Percentiles rank a stretch among this genome's conserved stretches.
Evolutionary conservation across 2,329 filamentous ascomycete genomes (phyloP).

Genomic region (Neurospora crassa): DNA sequence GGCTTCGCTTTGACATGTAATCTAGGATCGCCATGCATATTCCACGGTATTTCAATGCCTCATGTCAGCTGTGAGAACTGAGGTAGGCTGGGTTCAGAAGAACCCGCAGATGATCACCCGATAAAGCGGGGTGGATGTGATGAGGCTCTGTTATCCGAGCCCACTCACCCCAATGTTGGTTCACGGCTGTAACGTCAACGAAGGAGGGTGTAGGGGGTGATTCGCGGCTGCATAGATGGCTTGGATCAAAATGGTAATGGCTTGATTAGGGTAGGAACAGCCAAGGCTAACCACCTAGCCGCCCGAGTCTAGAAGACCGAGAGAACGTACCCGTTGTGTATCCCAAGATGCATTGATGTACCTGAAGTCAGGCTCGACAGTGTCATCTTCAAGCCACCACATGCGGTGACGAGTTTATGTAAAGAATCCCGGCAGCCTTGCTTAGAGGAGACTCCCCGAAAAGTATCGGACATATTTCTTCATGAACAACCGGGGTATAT

Average conservation of each 20-base stretch:
- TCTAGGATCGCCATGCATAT: neutral
- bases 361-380: neutral
- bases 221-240: too few relatives aligned
- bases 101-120: neutral
- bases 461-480: neutral
- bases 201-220: neutral
- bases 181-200: too few relatives aligned
- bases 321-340: neutral
- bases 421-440: neutral
- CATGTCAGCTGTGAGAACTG: neutral
- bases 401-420: neutral
- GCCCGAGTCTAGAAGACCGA: neutral
- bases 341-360: neutral
- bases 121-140: neutral
- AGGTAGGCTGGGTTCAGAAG: neutral
- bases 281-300: neutral
- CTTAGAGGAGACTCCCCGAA: neutral
- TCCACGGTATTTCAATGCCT: neutral
- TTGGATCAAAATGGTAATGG: too few relatives aligned
- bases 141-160: neutral
- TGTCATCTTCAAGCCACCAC: neutral
- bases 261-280: neutral
- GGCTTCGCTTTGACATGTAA: neutral
- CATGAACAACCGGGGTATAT: too few relatives aligned
- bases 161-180: too few relatives aligned